A percentile compares a stretch with the other conserved stretches of the same genome.
These are phyloP conservation scores for Globisporangium orthogonon DNA, from an alignment of 352 stramenopile species.

Conservation along the genomic window DNA sequence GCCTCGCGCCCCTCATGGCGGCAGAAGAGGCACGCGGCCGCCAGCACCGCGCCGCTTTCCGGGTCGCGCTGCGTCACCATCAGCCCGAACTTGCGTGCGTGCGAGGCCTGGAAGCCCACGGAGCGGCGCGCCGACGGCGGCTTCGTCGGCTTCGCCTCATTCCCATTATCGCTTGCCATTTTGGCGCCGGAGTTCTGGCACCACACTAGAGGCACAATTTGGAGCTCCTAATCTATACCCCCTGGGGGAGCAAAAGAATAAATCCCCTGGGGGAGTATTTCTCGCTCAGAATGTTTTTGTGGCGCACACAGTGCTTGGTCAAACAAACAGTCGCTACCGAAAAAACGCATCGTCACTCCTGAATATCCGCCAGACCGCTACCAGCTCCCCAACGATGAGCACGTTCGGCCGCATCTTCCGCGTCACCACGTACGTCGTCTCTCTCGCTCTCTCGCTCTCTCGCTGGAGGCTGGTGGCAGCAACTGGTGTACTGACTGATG, in stretches of 20 bases:
- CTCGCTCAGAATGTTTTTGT: not conserved
- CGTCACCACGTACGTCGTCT: constrained; percentile 88
- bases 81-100: constrained; percentile 53
- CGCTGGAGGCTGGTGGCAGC: not conserved
- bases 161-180: too few species aligned
- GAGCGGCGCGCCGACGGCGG: too few species aligned
- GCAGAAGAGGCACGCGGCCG: constrained; percentile 58
- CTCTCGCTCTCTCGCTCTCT: not conserved
- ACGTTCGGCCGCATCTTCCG: constrained; percentile 97
- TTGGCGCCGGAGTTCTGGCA: too few species aligned
- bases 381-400: constrained; percentile 47
- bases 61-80: constrained; percentile 39
- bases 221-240: not conserved
- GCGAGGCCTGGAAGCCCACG: constrained; percentile 26
- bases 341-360: not conserved
- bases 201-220: too few species aligned
- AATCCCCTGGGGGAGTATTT: not conserved
- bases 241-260: not conserved
- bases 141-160: too few species aligned
- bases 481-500: not conserved
- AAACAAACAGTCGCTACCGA: not conserved
- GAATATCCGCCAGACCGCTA: not conserved
- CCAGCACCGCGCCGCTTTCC: constrained; percentile 29
- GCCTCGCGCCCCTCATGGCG: constrained; percentile 59
- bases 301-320: not conserved